A percentile compares a stretch with the other conserved stretches of the same genome.
phyloP scores from a whole-genome alignment of 2,329 filamentous ascomycete species.

The Cladosporium oxysporum region DNA sequence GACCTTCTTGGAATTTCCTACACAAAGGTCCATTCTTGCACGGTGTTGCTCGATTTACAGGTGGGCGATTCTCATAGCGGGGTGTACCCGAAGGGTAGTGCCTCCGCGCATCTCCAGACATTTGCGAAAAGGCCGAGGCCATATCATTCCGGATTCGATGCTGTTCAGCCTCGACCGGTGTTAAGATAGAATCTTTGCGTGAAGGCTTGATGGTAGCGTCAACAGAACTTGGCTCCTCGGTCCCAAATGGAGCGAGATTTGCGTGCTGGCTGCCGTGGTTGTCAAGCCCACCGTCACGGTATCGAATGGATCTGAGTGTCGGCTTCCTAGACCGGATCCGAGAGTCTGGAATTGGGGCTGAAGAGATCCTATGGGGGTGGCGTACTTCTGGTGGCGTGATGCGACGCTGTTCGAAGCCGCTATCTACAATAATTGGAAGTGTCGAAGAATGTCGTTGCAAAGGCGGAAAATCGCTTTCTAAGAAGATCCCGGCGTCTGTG shows the following conservation, averaged over 20 bases:
- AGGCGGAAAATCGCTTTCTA: constrained; percentile 17
- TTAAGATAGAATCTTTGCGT: constrained; percentile 1
- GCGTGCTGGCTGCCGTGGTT: background rate
- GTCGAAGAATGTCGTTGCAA: background rate
- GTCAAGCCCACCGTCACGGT: background rate
- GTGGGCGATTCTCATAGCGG: constrained; percentile 35
- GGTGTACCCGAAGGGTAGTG: constrained; percentile 24
- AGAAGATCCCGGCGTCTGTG: background rate
- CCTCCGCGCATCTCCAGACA: constrained; percentile 35
- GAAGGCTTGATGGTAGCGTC: background rate
- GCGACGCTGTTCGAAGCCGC: constrained; percentile 1
- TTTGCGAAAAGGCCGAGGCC: constrained; percentile 31
- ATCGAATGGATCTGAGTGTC: background rate
- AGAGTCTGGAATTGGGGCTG: background rate
- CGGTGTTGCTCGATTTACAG: constrained; percentile 29
- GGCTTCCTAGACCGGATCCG: background rate
- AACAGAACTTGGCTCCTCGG: background rate
- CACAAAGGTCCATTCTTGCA: constrained; percentile 40
- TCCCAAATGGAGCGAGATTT: no score
- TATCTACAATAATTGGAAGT: background rate
- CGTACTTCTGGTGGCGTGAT: background rate
- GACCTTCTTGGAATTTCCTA: constrained; percentile 38
- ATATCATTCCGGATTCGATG: constrained; percentile 33
- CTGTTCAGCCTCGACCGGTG: background rate
- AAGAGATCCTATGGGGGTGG: background rate